These are phyloP conservation scores for Abortiporus biennis DNA, from an alignment of 1,284 basidiomycete species.

Conservation along the genomic window DNA sequence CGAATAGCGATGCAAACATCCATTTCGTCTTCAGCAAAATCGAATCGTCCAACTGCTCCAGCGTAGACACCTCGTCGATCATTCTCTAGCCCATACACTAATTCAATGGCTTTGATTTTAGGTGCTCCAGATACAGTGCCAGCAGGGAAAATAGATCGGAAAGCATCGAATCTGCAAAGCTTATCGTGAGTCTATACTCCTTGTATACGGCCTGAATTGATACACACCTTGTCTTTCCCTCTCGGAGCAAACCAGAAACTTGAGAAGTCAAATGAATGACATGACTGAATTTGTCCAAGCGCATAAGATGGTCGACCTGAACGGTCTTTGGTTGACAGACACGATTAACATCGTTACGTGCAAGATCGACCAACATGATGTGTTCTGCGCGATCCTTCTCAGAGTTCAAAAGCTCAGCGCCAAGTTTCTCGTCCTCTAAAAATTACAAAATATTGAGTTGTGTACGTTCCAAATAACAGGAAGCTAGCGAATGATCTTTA, in stretches of 20 bases:
- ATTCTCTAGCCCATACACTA: constrained; percentile 83
- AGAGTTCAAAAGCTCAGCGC: constrained; percentile 70
- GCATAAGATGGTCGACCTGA: constrained; percentile 94
- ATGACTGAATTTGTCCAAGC: constrained; percentile 93
- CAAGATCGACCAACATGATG: constrained; percentile 98
- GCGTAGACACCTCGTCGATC: constrained; percentile 95
- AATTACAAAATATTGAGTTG: background rate
- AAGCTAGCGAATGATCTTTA: constrained; percentile 28
- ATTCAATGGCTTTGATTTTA: constrained; percentile 97
- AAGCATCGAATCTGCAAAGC: constrained; percentile 85
- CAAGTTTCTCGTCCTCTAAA: constrained; percentile 83
- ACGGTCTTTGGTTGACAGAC: constrained; percentile 95
- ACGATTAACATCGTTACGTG: constrained; percentile 98
- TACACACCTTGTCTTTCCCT: constrained; percentile 76
- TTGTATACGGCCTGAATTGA: too few relatives aligned
- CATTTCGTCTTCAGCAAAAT: constrained; percentile 93
- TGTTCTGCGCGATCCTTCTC: constrained; percentile 98
- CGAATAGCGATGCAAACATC: constrained; percentile 99
- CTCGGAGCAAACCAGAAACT: constrained; percentile 84
- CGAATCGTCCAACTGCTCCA: constrained; percentile 95
- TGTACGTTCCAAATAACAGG: background rate
- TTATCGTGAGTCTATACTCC: constrained; percentile 1
- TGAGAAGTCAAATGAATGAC: constrained; percentile 98
- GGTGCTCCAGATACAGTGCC: constrained; percentile 99
- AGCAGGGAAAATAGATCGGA: constrained; percentile 98